Conservation (phyloP, 163 green algal genomes). For the Prototheca wickerhamii region DNA sequence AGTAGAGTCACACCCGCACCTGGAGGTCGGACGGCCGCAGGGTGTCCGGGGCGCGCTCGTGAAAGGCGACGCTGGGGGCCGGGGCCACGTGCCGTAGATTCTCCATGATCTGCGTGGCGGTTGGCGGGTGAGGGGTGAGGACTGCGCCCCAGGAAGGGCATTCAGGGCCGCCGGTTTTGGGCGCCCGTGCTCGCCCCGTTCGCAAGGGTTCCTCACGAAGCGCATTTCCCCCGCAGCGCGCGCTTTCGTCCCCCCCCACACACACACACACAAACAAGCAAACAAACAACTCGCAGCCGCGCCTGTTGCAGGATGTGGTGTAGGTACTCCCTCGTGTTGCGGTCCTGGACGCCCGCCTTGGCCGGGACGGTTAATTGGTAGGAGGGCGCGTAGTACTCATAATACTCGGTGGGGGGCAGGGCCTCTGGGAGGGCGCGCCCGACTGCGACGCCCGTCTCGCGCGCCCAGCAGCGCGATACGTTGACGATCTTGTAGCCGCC, state of each 20-base stretch:
- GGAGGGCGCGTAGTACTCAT: conserved; percentile 40
- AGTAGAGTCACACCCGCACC: no score
- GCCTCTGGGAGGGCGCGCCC: conserved; percentile 8
- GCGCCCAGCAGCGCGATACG: conserved; percentile 92
- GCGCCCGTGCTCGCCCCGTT: neutral
- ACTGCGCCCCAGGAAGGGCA: neutral
- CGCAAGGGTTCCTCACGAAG: no score
- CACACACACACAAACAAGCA: neutral
- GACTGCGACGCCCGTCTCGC: conserved; percentile 70
- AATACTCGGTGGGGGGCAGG: conserved; percentile 22
- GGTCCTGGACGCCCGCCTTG: neutral
- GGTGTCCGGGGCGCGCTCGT: conserved; percentile 34
- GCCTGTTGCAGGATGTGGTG: neutral
- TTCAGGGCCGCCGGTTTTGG: no score
- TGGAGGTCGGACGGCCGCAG: conserved; percentile 13
- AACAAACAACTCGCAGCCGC: neutral
- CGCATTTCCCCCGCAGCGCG: no score
- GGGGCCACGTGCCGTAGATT: conserved; percentile 20
- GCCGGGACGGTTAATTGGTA: conserved; percentile 58
- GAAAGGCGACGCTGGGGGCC: conserved; percentile 30
- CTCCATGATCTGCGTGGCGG: conserved; percentile 14
- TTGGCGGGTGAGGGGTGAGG: neutral
- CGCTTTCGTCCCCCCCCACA: no score
- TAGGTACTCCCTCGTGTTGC: conserved; percentile 15
- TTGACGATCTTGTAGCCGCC: conserved; percentile 97